Conservation (phyloP, 305 asterid species). For the Salvia sclarea region DNA sequence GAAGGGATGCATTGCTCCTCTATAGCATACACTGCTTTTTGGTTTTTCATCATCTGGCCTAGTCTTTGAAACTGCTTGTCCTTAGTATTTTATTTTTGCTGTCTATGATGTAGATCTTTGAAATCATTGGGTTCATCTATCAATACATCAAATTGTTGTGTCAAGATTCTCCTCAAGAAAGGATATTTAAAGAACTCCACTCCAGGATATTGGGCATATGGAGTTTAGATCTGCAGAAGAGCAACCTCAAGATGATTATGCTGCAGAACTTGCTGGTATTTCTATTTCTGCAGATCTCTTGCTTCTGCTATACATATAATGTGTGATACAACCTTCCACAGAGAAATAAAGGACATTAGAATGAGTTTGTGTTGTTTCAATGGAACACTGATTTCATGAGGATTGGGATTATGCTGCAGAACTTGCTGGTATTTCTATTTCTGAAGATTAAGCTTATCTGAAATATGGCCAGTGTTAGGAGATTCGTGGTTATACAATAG, state of each 20-base stretch:
- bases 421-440: too few species aligned
- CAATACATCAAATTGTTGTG: slow-evolving; percentile 88
- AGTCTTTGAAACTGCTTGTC: slow-evolving; percentile 24
- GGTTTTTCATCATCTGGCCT: slow-evolving; percentile 16
- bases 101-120: slow-evolving; percentile 65
- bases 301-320: too few species aligned
- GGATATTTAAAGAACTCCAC: slow-evolving; percentile 98
- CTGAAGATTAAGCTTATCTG: too few species aligned
- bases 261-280: slow-evolving; percentile 94
- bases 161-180: slow-evolving; percentile 79
- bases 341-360: too few species aligned
- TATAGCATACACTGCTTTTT: slow-evolving; percentile 44
- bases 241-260: slow-evolving; percentile 98
- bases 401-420: too few species aligned
- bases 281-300: too few species aligned
- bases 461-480: too few species aligned
- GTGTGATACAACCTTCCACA: too few species aligned
- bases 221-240: slow-evolving; percentile 95
- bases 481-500: too few species aligned
- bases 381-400: too few species aligned
- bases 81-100: slow-evolving; percentile 23
- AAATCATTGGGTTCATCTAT: slow-evolving; percentile 76
- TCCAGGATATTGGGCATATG: slow-evolving; percentile 84
- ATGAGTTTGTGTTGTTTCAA: too few species aligned
- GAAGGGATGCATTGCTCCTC: slow-evolving; percentile 88